phyloP scores from a whole-genome alignment of 805 yeast genomes.

The Ascoidea asiatica region DNA sequence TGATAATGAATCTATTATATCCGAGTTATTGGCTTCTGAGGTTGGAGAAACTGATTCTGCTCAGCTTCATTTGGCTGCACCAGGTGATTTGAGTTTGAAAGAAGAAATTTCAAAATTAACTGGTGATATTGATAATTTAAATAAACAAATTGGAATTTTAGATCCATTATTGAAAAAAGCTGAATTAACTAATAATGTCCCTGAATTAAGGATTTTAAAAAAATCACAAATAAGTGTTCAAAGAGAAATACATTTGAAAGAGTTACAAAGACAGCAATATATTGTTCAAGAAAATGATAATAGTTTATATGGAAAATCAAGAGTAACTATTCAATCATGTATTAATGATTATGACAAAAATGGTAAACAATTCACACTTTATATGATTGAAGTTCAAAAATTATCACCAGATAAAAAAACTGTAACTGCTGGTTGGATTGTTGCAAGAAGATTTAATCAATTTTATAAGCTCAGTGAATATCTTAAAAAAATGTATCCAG shows the following conservation, averaged over 20 bases:
- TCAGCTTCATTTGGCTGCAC: slow-evolving; percentile 43
- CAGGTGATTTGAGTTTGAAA: slow-evolving; percentile 51
- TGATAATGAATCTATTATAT: slow-evolving; percentile 11
- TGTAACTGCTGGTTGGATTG: slow-evolving; percentile 69
- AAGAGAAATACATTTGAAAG: slow-evolving; percentile 62
- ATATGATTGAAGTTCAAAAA: slow-evolving; percentile 66
- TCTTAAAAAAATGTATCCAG: slow-evolving; percentile 37
- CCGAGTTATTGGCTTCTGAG: slow-evolving; percentile 11
- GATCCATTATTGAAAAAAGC: slow-evolving; percentile 67
- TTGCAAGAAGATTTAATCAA: slow-evolving; percentile 82
- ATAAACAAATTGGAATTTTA: slow-evolving; percentile 50
- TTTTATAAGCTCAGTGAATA: slow-evolving; percentile 61
- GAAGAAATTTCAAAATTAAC: slow-evolving; percentile 53
- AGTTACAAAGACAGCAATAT: slow-evolving; percentile 65
- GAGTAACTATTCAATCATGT: slow-evolving; percentile 32
- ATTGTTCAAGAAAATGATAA: slow-evolving; percentile 75
- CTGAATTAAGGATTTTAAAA: slow-evolving; percentile 52
- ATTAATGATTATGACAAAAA: slow-evolving; percentile 37
- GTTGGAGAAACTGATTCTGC: slow-evolving; percentile 17
- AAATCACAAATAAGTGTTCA: slow-evolving; percentile 56
- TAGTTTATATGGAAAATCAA: slow-evolving; percentile 56
- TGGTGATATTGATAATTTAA: slow-evolving; percentile 41
- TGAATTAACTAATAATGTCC: slow-evolving; percentile 63
- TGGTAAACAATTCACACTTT: slow-evolving; percentile 50
- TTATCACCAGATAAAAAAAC: slow-evolving; percentile 16